Evolutionary conservation across 768 basidiomycete species (phyloP).

Genomic region (Russula brevipes): DNA sequence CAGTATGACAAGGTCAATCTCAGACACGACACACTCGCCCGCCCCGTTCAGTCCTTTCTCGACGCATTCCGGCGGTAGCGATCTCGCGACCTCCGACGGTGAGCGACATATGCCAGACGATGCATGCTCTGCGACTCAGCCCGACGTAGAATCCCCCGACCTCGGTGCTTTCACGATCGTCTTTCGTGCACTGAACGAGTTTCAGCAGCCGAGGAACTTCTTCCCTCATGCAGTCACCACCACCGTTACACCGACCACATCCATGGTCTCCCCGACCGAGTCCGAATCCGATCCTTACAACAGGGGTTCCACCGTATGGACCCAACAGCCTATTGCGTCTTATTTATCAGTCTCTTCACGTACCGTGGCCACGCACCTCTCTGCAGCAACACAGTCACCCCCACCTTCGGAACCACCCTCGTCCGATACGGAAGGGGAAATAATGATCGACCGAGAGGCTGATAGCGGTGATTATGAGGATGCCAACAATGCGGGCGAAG

Average conservation of each 20-base stretch:
- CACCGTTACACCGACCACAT: slow-evolving; percentile 28
- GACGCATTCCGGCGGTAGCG: slow-evolving; percentile 29
- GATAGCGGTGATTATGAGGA: slow-evolving; percentile 25
- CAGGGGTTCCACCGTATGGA: slow-evolving; percentile 60
- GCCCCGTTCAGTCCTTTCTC: slow-evolving; percentile 39
- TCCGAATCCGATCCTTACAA: slow-evolving; percentile 40
- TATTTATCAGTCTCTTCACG: slow-evolving; percentile 44
- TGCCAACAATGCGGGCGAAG: slow-evolving; percentile 30
- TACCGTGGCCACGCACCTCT: slow-evolving; percentile 20
- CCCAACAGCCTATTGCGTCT: slow-evolving; percentile 49
- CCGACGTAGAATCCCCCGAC: slow-evolving; percentile 54
- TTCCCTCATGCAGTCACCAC: slow-evolving; percentile 23
- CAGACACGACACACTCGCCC: slow-evolving; percentile 36
- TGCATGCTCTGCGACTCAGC: neutral
- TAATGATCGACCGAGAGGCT: slow-evolving; percentile 21
- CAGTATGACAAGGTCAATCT: slow-evolving; percentile 32
- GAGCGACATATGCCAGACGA: slow-evolving; percentile 16
- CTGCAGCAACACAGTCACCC: slow-evolving; percentile 19
- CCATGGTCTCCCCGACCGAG: slow-evolving; percentile 31
- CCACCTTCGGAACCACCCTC: slow-evolving; percentile 26
- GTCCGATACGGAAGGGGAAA: slow-evolving; percentile 29
- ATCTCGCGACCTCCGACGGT: slow-evolving; percentile 38
- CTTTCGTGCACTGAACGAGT: slow-evolving; percentile 57
- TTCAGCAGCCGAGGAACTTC: slow-evolving; percentile 46
- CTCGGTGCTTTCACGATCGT: slow-evolving; percentile 68